Percentiles rank a stretch among this genome's conserved stretches.
These are phyloP conservation scores for Zymoseptoria ardabiliae DNA, from an alignment of 2,329 filamentous ascomycete species.

Conservation along the genomic window DNA sequence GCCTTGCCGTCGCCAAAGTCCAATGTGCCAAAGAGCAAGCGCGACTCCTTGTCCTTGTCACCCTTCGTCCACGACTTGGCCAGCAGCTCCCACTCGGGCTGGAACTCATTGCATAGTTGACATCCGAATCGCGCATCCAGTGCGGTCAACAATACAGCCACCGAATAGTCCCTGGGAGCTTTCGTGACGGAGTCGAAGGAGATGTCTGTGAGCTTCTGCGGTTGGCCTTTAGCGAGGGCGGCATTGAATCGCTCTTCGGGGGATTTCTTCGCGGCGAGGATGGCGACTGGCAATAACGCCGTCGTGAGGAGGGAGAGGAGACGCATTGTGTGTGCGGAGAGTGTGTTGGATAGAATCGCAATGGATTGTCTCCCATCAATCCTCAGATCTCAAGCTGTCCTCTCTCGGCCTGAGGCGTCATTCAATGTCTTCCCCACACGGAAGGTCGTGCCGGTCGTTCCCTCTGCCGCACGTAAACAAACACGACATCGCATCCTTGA, in stretches of 20 bases:
- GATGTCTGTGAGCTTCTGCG: constrained; percentile 70
- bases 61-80: constrained; percentile 80
- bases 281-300: constrained; percentile 49
- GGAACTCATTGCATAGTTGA: constrained; percentile 78
- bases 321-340: constrained; percentile 52
- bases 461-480: background rate
- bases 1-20: constrained; percentile 81
- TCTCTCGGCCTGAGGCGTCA: background rate
- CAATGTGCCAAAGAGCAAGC: constrained; percentile 72
- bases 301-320: constrained; percentile 57
- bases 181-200: constrained; percentile 69
- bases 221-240: constrained; percentile 63
- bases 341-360: background rate
- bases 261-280: constrained; percentile 53
- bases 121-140: constrained; percentile 78
- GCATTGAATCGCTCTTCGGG: constrained; percentile 58
- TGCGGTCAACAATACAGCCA: constrained; percentile 78
- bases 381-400: background rate
- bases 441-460: background rate
- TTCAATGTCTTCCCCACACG: background rate
- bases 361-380: background rate
- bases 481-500: background rate
- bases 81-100: constrained; percentile 87
- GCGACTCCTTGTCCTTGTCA: constrained; percentile 65
- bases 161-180: constrained; percentile 73